Base-by-base conservation (phyloP, 1,284 basidiomycete genomes). In the Heterobasidion annosum region DNA sequence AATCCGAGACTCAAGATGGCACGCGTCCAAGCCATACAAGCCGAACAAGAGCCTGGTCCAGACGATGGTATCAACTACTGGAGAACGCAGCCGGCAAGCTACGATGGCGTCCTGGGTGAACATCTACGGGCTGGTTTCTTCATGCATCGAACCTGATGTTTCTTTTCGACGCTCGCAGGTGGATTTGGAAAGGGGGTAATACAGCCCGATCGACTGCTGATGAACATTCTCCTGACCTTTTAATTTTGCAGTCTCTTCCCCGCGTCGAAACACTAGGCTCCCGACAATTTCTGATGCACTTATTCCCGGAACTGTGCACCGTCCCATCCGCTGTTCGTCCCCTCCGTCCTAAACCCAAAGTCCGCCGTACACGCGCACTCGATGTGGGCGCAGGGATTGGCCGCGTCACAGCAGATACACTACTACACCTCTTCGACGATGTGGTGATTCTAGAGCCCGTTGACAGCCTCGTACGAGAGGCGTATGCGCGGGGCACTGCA, bases 381-480 rank as follows among this genome's bases (percentile, higher is more conserved):
- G 95, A 98, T 63, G 91, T 94, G 52, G 94, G 88, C 15, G 88
- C 93, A 15, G 94, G 94, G 2, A 88, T 98, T 50, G 94, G 95
- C 8, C 83, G 95, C 53, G 93, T 96, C 34, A 95, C 93, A 0
- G 75, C 81, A 4, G 84, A 89, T 58, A 89, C 93, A 10, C 81
- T 98, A 9, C 78, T 97, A 5, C 87, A 88, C 61, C 82, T 97
- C 50, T 79, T 93, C 57, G 79, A 85, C 34, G 88, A 93, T 63
- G 88, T 97, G 44, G 83, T 93, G 44, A 78, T 96, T 42, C 78
- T 94, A 55, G 94, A 98, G 67, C 94, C 94, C 2, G 90, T 93
- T 1, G 75, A 76, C 25, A 70, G 80, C 43, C 93, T 97, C 66
- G 76, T 96, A 25, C 69, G 77, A 43, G 81, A 88, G 63, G 93